Conservation (phyloP, 73 alveolate genomes). For the Blepharisma japonicum region DNA sequence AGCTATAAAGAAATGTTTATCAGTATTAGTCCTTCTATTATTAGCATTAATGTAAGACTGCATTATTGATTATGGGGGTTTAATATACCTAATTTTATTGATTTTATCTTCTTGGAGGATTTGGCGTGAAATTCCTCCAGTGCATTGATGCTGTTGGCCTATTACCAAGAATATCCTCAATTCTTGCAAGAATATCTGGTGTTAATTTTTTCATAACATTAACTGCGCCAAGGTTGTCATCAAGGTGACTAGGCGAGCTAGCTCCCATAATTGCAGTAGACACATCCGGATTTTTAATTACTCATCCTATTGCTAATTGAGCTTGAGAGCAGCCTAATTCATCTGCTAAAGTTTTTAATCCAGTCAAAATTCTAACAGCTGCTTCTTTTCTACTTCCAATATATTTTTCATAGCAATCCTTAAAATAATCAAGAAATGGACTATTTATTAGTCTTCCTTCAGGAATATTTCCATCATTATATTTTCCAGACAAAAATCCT, state of each 20-base stretch:
- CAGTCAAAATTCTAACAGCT: constrained; percentile 30
- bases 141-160: constrained; percentile 32
- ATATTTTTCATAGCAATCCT: background rate
- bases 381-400: constrained; percentile 23
- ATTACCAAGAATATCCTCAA: constrained; percentile 29
- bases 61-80: no score
- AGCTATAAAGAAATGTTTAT: no score
- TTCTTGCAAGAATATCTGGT: constrained; percentile 25
- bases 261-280: constrained; percentile 33
- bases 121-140: constrained; percentile 28
- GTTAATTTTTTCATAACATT: constrained; percentile 29
- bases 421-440: background rate
- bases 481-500: constrained; percentile 95
- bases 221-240: constrained; percentile 35
- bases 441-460: constrained; percentile 49
- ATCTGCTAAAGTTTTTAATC: constrained; percentile 33
- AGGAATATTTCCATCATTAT: constrained; percentile 87
- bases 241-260: constrained; percentile 20
- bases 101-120: constrained; percentile 1
- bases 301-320: constrained; percentile 48
- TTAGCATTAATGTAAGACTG: no score
- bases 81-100: background rate
- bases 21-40: no score
- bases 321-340: constrained; percentile 40
- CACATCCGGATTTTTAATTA: constrained; percentile 37